Base-by-base conservation (phyloP, 202 grass and related monocot genomes). In the Sporobolus alterniflorus region DNA sequence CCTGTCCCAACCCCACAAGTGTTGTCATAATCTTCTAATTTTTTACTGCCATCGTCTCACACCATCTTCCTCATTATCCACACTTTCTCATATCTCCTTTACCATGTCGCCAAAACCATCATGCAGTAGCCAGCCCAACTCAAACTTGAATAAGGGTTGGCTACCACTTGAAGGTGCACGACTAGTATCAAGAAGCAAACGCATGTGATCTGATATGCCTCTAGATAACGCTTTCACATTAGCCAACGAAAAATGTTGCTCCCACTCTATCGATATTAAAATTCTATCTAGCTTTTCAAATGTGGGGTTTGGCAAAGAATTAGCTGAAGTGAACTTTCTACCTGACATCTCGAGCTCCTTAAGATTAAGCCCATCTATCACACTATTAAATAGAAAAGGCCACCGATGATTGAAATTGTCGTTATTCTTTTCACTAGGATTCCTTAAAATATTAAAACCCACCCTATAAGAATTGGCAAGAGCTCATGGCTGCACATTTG, bases 101-200 rank as follows among this genome's bases (percentile, higher is more conserved):
- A 39, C 36, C 36, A 39, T 39, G 5, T 39, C 36, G 3, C 7
- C 7, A 7, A 39, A 39, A 3, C 36, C 36, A 39, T 39, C 36
- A 39, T 7, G 36, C 7, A 39, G 36, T 7, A 54, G 9, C 50
- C 50, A 54, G 1, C 50, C 18, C 9, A 54, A 22, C 22, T 54
- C 4, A 9, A 54, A 54, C 9, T 54, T 51, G 16, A 51, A 54
- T n/a, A n/a, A 22, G 1, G 50, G 50, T n/a, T n/a, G 18, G 5
- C 0, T 22, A 54, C 5, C 4, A 1, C 6, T 0, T 8, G 1
- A 7, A n/a, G n/a, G n/a, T n/a, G n/a, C n/a, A n/a, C n/a, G 50
- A n/a, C 5, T 16, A n/a, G n/a, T 3, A 54, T 54, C 20, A 8
- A 54, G 1, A 21, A 54, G 5, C 0, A 54, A 6, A n/a, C 20